Evolutionary conservation across 345 rosid genomes (phyloP), one percentile per base, ranked within the genome.

Genomic region (Geranium rotundifolium): DNA sequence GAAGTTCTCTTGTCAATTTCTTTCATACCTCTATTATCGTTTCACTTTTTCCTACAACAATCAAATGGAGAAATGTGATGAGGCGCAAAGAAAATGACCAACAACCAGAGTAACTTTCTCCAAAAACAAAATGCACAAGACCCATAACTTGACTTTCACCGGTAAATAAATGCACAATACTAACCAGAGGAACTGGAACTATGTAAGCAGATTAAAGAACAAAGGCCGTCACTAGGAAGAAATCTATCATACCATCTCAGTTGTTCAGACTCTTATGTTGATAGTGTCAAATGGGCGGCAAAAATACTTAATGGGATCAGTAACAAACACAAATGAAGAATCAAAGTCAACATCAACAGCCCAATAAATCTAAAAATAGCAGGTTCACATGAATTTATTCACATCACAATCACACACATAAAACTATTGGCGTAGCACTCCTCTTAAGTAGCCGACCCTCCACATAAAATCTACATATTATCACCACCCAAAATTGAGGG

Each of bases 1-100:
- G 79, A 61, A 63, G 81, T 65, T 72, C 81, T 81, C 73, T 77
- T 86, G 54, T 77, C 69, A 67, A 67, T 60, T 73, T 85, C 88
- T 78, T 71, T 73, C 81, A 83, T 80, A 57, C 46, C 69, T 57
- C 1, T 49, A 23, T 23, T 23, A 20, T 41, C n/a, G 19, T 18
- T 69, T 65, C 46, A 63, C 68, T 57, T 59, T 60, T 57, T 49
- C 60, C 70, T 63, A 63, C 65, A 29, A 62, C 58, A 46, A 65
- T 17, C 62, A 67, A 66, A 63, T 49, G 19, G 62, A 68, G 13
- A 61, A 67, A 19, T 52, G 29, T 17, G 5, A 58, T 9, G 37
- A 66, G 63, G 54, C 23, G 68, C 37, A 61, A 56, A 58, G 7
- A 55, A 3, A 55, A 2, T n/a, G n/a, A 17, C 19, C 15, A 27